Percentiles rank a stretch among this genome's conserved stretches.
Evolutionary conservation across 352 stramenopile genomes (phyloP).

Genomic region (Elongisporangium undulatum): DNA sequence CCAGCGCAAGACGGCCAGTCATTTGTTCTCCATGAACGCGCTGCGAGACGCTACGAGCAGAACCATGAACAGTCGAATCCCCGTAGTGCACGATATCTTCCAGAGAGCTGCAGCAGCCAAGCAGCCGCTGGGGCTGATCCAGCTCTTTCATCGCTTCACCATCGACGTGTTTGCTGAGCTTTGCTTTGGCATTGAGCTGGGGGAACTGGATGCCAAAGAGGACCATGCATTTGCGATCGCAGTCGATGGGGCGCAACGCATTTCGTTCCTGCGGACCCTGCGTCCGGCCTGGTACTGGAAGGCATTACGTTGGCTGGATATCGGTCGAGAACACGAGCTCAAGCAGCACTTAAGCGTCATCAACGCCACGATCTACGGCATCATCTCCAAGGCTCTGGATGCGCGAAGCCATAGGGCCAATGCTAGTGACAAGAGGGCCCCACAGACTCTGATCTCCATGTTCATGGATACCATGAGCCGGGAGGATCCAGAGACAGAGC

Average conservation of each 20-base stretch:
- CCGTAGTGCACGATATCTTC: slow-evolving; percentile 17
- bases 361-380: slow-evolving; percentile 26
- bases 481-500: slow-evolving; percentile 7
- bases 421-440: slow-evolving; percentile 2
- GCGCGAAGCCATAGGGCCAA: slow-evolving; percentile 1
- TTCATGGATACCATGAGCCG: slow-evolving; percentile 32
- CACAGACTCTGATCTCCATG: slow-evolving; percentile 25
- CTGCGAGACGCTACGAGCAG: slow-evolving; percentile 30
- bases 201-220: slow-evolving; percentile 32
- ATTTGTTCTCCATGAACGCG: slow-evolving; percentile 75
- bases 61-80: background rate
- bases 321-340: slow-evolving; percentile 29
- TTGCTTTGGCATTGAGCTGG: slow-evolving; percentile 11
- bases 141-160: slow-evolving; percentile 28
- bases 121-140: slow-evolving; percentile 27
- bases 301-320: slow-evolving; percentile 22
- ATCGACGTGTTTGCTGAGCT: slow-evolving; percentile 1
- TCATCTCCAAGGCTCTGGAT: slow-evolving; percentile 31
- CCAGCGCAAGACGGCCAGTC: slow-evolving; percentile 75
- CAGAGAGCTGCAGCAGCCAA: background rate
- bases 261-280: slow-evolving; percentile 29
- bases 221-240: slow-evolving; percentile 38
- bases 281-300: slow-evolving; percentile 39
- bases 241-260: slow-evolving; percentile 33
- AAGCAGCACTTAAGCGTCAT: slow-evolving; percentile 25